Evolutionary conservation across 805 yeast species (phyloP).

Genomic region (Gaillardinia entomophila): DNA sequence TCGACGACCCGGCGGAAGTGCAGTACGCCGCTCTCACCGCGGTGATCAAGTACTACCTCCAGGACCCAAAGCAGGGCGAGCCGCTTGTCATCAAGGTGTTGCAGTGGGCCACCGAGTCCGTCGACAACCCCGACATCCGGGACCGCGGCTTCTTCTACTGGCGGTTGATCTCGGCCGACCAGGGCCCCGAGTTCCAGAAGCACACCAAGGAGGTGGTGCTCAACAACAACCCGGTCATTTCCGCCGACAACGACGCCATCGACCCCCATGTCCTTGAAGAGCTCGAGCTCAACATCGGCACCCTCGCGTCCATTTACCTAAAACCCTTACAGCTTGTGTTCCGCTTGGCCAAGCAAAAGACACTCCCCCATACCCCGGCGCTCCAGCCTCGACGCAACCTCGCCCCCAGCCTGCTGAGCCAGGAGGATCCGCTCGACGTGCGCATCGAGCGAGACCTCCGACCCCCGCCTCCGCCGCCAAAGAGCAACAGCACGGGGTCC

Average conservation of each 20-base stretch:
- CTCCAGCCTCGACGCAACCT: slow-evolving; percentile 19
- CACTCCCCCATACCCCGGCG: slow-evolving; percentile 43
- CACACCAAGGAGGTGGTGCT: slow-evolving; percentile 47
- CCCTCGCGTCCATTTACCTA: slow-evolving; percentile 76
- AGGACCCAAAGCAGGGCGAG: slow-evolving; percentile 50
- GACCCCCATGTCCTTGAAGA: slow-evolving; percentile 73
- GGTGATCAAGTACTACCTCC: slow-evolving; percentile 60
- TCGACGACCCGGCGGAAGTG: slow-evolving; percentile 66
- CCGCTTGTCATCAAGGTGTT: slow-evolving; percentile 52
- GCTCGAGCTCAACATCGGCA: slow-evolving; percentile 73
- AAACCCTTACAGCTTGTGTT: slow-evolving; percentile 82
- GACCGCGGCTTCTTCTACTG: slow-evolving; percentile 84
- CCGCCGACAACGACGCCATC: slow-evolving; percentile 60
- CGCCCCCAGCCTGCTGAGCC: background rate
- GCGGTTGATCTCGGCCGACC: slow-evolving; percentile 54
- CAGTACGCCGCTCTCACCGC: slow-evolving; percentile 74
- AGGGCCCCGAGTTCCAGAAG: slow-evolving; percentile 28
- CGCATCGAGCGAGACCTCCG: background rate
- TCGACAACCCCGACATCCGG: slow-evolving; percentile 78
- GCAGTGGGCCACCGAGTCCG: slow-evolving; percentile 66
- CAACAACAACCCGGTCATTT: slow-evolving; percentile 56
- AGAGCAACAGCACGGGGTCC: background rate
- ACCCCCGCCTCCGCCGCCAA: background rate
- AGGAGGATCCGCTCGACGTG: background rate
- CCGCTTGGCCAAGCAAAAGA: slow-evolving; percentile 51